A percentile compares a stretch with the other conserved stretches of the same genome.
phyloP scores from a whole-genome alignment of 106 monocot species.

The Triglochin maritima region DNA sequence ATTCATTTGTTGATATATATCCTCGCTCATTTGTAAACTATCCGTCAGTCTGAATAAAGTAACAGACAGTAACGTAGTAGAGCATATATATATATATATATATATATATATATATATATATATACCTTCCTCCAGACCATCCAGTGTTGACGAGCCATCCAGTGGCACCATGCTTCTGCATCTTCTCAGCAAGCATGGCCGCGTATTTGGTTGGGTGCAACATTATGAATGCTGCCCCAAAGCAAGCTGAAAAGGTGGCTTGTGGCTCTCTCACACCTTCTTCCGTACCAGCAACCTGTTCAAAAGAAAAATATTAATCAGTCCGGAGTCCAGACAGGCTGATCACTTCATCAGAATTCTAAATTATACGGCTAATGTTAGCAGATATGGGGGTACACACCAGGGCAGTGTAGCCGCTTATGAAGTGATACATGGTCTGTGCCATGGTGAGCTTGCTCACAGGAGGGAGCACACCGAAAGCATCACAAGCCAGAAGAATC shows the following conservation, averaged over 20 bases:
- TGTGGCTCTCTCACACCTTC: constrained; percentile 94
- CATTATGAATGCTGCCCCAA: constrained; percentile 96
- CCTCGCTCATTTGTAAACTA: no score
- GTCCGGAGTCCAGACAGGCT: no score
- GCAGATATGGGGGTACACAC: constrained; percentile 8
- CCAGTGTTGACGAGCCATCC: constrained; percentile 98
- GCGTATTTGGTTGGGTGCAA: constrained; percentile 90
- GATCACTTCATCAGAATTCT: no score
- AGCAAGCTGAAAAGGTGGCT: constrained; percentile 96
- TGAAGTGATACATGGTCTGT: constrained; percentile 99
- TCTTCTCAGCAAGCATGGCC: constrained; percentile 89
- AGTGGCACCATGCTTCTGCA: constrained; percentile 77
- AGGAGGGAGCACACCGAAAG: constrained; percentile 89
- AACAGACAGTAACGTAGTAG: no score
- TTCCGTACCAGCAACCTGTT: constrained; percentile 85
- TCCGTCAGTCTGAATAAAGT: no score
- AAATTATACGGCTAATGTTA: no score
- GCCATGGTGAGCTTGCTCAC: constrained; percentile 87
- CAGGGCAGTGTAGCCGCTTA: constrained; percentile 91
- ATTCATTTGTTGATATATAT: background rate
- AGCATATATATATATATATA: background rate
- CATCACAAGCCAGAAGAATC: constrained; percentile 90
- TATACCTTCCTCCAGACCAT: constrained; percentile 93
- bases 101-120: background rate
- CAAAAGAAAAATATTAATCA: background rate